Evolutionary conservation across 1,284 basidiomycete genomes (phyloP), one percentile per base, ranked within the genome.

Genomic region (Caloboletus inedulis): DNA sequence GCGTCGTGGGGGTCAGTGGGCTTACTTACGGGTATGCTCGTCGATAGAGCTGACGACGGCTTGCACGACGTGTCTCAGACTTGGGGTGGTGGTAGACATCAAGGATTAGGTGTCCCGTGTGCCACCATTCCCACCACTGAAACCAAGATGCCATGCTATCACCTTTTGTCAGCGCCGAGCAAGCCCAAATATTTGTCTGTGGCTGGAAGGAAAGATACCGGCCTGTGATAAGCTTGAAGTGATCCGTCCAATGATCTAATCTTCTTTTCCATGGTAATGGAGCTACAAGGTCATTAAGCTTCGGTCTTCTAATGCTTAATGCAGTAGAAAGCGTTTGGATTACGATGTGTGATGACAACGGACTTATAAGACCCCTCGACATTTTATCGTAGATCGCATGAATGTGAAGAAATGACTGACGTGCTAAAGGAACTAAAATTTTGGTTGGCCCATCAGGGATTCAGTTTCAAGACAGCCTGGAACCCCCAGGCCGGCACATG

Each of bases 1-100:
- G 34, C 13, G 14, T 50, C 33, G 35, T 25, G 23, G 23, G 23
- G 13, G 12, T 18, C 41, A 27, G 30, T 19, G 34, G 18, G 41
- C 23, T 23, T 42, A 71, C 23, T 23, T 42, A 71, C 69, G 49
- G 34, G n/a, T 65, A 23, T 69, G 63, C 37, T 67, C 59, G 18
- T 67, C 53, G 54, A 71, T 68, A 34, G 67, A 56, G 46, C 53
- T 43, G 23, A 71, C 39, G 40, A 66, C 53, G n/a, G 62, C 54
- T 47, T 71, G 69, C 10, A 56, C 61, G 48, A 68, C 53, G 43
- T 70, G 57, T 34, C 47, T 44, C n/a, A 68, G 49, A 50, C 56
- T 53, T 23, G 54, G 61, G 1, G 49, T 37, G 43, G 40, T 39
- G 35, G 61, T 47, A 23, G 54, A 53, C 60, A 62, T 62, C 43